These are phyloP conservation scores for Tulasnella sp. DNA, from an alignment of 768 basidiomycete genomes.

Conservation along the genomic window DNA sequence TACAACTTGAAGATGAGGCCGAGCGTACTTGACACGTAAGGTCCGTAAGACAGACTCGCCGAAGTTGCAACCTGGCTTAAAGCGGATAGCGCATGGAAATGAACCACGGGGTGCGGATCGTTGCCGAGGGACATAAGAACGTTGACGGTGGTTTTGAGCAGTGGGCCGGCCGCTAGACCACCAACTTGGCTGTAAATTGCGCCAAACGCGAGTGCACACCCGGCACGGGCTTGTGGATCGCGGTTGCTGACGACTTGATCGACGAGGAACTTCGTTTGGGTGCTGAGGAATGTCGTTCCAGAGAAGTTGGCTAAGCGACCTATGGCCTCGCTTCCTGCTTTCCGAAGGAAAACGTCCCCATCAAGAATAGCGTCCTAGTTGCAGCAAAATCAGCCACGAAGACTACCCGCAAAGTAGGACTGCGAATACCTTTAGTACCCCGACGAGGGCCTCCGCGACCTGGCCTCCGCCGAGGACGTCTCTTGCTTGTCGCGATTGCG, in stretches of 20 bases:
- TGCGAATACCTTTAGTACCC: slow-evolving; percentile 69
- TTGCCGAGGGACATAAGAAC: slow-evolving; percentile 91
- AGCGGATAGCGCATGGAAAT: slow-evolving; percentile 87
- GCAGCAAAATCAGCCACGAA: slow-evolving; percentile 25
- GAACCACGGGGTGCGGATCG: slow-evolving; percentile 94
- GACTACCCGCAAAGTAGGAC: slow-evolving; percentile 22
- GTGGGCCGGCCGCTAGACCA: slow-evolving; percentile 87
- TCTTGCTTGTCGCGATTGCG: slow-evolving; percentile 48
- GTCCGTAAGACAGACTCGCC: slow-evolving; percentile 85
- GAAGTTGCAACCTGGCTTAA: slow-evolving; percentile 84
- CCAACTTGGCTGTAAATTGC: slow-evolving; percentile 90
- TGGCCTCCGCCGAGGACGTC: slow-evolving; percentile 66
- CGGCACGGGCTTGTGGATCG: slow-evolving; percentile 86
- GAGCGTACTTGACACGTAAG: slow-evolving; percentile 81
- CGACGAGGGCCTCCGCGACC: slow-evolving; percentile 57
- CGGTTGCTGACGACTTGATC: slow-evolving; percentile 93
- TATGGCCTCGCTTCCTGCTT: slow-evolving; percentile 79
- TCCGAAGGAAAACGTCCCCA: slow-evolving; percentile 69
- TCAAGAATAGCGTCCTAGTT: slow-evolving; percentile 73
- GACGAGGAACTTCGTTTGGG: slow-evolving; percentile 84
- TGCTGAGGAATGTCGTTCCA: slow-evolving; percentile 77
- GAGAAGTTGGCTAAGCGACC: slow-evolving; percentile 82
- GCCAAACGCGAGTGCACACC: slow-evolving; percentile 89
- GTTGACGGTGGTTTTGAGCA: slow-evolving; percentile 93
- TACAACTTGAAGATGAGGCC: slow-evolving; percentile 90